A percentile compares a stretch with the other conserved stretches of the same genome.
Evolutionary conservation across 345 rosid genomes (phyloP).

Genomic region (Eucalyptus sp.): DNA sequence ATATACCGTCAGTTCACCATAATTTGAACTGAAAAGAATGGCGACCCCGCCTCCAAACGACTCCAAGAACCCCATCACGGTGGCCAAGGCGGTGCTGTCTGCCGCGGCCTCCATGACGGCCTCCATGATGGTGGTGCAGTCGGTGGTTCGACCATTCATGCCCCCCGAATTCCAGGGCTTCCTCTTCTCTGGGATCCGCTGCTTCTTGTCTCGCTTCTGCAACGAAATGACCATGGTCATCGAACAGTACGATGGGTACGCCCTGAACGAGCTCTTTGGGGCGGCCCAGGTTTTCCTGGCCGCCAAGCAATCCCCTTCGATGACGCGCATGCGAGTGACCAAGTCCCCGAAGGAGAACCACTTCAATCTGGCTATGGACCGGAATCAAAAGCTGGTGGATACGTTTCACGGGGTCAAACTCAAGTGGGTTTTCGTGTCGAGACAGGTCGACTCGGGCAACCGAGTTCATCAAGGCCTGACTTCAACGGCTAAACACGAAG

Average conservation of each 20-base stretch:
- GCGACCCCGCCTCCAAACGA: background rate
- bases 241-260: constrained; percentile 26
- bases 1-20: background rate
- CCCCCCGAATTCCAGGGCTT: constrained; percentile 23
- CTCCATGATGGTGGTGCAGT: constrained; percentile 32
- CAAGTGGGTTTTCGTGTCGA: constrained; percentile 27
- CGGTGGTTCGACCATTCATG: constrained; percentile 26
- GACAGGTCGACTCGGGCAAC: constrained; percentile 10
- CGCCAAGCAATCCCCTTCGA: constrained; percentile 17
- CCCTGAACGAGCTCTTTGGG: constrained; percentile 23
- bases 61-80: background rate
- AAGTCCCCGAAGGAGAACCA: constrained; percentile 41
- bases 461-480: background rate
- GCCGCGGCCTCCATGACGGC: constrained; percentile 33
- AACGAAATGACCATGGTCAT: constrained; percentile 30
- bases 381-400: constrained; percentile 33
- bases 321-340: constrained; percentile 25
- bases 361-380: constrained; percentile 27
- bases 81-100: constrained; percentile 29
- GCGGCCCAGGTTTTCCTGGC: constrained; percentile 32
- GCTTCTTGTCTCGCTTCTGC: constrained; percentile 20
- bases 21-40: background rate
- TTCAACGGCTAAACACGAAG: constrained; percentile 11
- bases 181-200: constrained; percentile 6
- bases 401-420: constrained; percentile 31